Percentiles rank a stretch among this genome's conserved stretches.
Evolutionary conservation across 2,329 filamentous ascomycete genomes (phyloP).

Genomic region (Stagonosporopsis rhizophila): DNA sequence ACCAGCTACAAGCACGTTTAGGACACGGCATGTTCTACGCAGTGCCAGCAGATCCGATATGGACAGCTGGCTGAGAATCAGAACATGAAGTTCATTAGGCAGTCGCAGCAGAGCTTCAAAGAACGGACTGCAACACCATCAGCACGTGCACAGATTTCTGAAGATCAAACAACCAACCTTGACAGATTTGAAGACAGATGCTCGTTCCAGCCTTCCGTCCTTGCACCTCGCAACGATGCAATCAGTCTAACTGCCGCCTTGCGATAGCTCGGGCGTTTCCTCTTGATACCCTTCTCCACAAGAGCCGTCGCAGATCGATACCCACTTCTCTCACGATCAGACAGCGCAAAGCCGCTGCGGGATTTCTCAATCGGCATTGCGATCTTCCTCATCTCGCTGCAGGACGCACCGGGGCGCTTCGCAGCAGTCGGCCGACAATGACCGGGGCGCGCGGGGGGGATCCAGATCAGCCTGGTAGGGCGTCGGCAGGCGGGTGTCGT

Average conservation of each 20-base stretch:
- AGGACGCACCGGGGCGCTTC: not conserved
- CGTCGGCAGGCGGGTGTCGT: not conserved
- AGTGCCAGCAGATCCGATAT: conserved; percentile 45
- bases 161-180: conserved; percentile 29
- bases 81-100: conserved; percentile 45
- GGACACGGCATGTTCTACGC: conserved; percentile 39
- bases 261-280: conserved; percentile 42
- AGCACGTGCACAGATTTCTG: conserved; percentile 2
- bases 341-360: conserved; percentile 29
- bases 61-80: conserved; percentile 44
- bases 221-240: conserved; percentile 41
- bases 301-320: conserved; percentile 22
- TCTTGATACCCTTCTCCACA: conserved; percentile 27
- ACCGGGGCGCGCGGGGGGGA: conserved; percentile 1
- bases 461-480: conserved; percentile 11
- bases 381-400: conserved; percentile 18
- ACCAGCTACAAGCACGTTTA: conserved; percentile 41
- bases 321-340: conserved; percentile 28
- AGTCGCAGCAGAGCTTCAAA: conserved; percentile 42
- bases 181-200: conserved; percentile 27
- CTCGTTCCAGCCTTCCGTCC: conserved; percentile 31
- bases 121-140: conserved; percentile 32
- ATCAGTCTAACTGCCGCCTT: conserved; percentile 42
- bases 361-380: conserved; percentile 34
- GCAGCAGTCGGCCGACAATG: conserved; percentile 20